Percentiles rank a stretch among this genome's conserved stretches.
These are phyloP conservation scores for Ailanthus altissimus DNA, from an alignment of 345 rosid genomes.

Conservation along the genomic window DNA sequence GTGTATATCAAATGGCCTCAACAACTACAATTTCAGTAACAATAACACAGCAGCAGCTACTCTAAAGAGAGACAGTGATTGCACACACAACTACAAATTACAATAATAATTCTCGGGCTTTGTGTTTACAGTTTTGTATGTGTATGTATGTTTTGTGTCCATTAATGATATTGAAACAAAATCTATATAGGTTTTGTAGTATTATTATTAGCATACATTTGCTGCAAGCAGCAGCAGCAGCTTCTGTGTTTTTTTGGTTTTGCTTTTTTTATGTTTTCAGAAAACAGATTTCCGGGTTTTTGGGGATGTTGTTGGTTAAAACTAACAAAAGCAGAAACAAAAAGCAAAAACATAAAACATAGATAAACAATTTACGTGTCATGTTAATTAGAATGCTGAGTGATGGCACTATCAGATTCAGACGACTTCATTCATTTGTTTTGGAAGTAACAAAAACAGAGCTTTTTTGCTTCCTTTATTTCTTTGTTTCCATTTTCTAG, in stretches of 20 bases:
- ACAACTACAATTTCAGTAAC: background rate
- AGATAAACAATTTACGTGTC: background rate
- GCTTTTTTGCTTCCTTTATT: background rate
- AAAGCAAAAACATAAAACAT: background rate
- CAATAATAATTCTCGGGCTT: constrained; percentile 24
- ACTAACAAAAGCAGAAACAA: background rate
- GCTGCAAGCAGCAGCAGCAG: background rate
- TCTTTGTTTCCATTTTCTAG: constrained; percentile 9
- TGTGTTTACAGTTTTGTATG: constrained; percentile 17
- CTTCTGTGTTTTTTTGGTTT: background rate
- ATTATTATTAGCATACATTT: background rate
- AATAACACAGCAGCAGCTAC: constrained; percentile 4
- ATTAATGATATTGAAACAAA: constrained; percentile 14
- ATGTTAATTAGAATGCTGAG: background rate
- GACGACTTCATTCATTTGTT: background rate
- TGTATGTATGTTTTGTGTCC: constrained; percentile 9
- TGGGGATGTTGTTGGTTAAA: constrained; percentile 2
- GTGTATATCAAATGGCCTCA: background rate
- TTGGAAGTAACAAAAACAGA: background rate
- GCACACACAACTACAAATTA: background rate
- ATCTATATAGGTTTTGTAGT: background rate
- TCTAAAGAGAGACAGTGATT: constrained; percentile 24
- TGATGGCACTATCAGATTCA: background rate
- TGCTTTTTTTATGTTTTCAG: background rate
- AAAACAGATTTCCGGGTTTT: constrained; percentile 16